Evolutionary conservation across 2,329 filamentous ascomycete species (phyloP), one percentile per base, ranked within the genome.

Genomic region (Beauveria rudraprayagi): DNA sequence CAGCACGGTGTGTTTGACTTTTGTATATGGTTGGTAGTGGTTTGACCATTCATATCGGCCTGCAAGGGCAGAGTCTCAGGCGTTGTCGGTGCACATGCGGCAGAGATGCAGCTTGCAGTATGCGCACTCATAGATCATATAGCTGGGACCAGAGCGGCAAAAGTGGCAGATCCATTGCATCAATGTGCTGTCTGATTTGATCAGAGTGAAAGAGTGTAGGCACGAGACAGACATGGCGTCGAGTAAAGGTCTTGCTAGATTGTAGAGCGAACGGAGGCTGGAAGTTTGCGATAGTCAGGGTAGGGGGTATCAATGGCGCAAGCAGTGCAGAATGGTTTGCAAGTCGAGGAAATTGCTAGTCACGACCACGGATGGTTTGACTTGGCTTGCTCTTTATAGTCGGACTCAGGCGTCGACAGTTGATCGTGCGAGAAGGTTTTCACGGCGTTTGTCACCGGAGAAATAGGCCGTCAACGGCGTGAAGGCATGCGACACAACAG

Each of bases 51-150:
- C 17, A 37, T 30, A 8, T 26, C 14, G 16, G n/a, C 11, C 16
- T 47, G 19, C 43, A 28, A 11, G 28, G 19, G 11, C 8, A 19
- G 37, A 17, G 50, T 11, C 5, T 50, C 22, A 60, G 28, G 17
- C 10, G 9, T 41, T 9, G n/a, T 63, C 56, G 11, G 37, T 44
- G 47, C 61, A 63, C 51, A 60, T 34, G 24, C 83, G 78, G 71
- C 86, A 89, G 34, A 82, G 79, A 73, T 88, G 85, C 56, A 87
- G 74, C 71, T 85, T 85, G 80, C 86, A 89, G 70, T 86, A 87
- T 63, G 80, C 77, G 75, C 86, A 89, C 71, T 89, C 84, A 65
- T 82, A 88, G 68, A 89, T 88, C 73, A 81, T 82, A 83, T 84
- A 88, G 72, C 85, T 82, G 56, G 85, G 85, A 1, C 85, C 85